Conservation (phyloP, 2,329 filamentous ascomycete species). For the Fusarium sp. region DNA sequence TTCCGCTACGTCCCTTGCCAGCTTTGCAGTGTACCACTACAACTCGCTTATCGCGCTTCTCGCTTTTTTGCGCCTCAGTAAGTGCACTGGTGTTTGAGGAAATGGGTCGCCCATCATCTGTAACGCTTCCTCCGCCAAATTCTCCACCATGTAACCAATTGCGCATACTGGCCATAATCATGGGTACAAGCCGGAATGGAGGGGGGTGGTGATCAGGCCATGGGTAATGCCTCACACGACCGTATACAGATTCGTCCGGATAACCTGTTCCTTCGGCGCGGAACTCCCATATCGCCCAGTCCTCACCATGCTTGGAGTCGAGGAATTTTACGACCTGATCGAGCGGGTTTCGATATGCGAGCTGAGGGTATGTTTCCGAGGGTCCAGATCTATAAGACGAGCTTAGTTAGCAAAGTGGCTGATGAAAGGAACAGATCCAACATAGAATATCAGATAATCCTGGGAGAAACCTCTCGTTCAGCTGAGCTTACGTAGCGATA, state of each 20-base stretch:
- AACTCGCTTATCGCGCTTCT: conserved; percentile 67
- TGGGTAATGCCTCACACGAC: conserved; percentile 88
- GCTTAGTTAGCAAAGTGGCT: conserved; percentile 22
- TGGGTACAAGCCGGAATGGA: conserved; percentile 87
- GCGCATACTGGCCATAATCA: conserved; percentile 92
- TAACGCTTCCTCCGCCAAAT: conserved; percentile 45
- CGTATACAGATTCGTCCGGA: conserved; percentile 88
- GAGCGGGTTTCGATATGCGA: conserved; percentile 93
- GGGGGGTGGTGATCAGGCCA: conserved; percentile 98
- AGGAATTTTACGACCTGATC: conserved; percentile 89
- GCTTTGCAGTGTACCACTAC: conserved; percentile 97
- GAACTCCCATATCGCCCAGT: conserved; percentile 99
- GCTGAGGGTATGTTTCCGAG: conserved; percentile 87
- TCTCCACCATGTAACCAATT: conserved; percentile 79
- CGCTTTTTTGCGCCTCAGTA: conserved; percentile 50
- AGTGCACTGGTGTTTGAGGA: conserved; percentile 24
- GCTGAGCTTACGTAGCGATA: conserved; percentile 66
- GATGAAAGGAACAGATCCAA: fast-evolving
- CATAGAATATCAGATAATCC: fast-evolving
- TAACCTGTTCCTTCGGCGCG: conserved; percentile 97
- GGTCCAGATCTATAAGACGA: conserved; percentile 80
- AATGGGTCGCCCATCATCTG: conserved; percentile 33
- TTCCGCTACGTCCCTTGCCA: conserved; percentile 93
- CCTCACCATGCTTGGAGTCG: conserved; percentile 81
- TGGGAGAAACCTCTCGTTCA: fast-evolving